These are phyloP conservation scores for Achaetomiella virescens DNA, from an alignment of 495 filamentous ascomycete genomes.

Conservation along the genomic window DNA sequence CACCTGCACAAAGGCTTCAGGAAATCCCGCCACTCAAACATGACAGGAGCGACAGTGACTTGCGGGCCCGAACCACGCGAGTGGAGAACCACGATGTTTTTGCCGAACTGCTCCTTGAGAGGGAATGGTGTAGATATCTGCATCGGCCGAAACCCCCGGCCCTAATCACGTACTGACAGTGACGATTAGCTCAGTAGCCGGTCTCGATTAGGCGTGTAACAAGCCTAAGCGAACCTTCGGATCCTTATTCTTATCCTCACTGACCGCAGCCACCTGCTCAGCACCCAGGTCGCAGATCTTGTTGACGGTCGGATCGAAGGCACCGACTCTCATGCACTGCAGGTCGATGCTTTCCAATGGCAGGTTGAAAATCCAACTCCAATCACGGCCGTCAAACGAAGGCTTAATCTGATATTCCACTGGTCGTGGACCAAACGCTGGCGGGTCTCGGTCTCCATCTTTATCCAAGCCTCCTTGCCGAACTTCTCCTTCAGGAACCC, in stretches of 20 bases:
- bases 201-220: not conserved
- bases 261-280: not conserved
- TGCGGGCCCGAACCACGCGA: conserved; percentile 5
- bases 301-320: not conserved
- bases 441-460: not conserved
- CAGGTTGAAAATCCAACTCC: not conserved
- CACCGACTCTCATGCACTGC: not conserved
- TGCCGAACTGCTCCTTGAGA: not conserved
- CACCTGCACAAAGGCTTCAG: no score
- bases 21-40: no score
- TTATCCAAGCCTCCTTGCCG: not conserved
- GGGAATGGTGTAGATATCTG: conserved; percentile 1
- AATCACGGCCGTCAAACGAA: not conserved
- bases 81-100: conserved; percentile 8
- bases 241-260: not conserved
- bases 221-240: conserved; percentile 6
- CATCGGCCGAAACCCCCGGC: conserved; percentile 14
- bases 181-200: no score
- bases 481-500: conserved; percentile 11
- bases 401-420: conserved; percentile 20
- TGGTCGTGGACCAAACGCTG: conserved; percentile 6
- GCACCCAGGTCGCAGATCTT: not conserved
- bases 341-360: not conserved
- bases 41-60: no score
- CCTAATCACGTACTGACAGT: conserved; percentile 5